phyloP scores from a whole-genome alignment of 2,329 filamentous ascomycete genomes.

The Calonectria hawksworthii region DNA sequence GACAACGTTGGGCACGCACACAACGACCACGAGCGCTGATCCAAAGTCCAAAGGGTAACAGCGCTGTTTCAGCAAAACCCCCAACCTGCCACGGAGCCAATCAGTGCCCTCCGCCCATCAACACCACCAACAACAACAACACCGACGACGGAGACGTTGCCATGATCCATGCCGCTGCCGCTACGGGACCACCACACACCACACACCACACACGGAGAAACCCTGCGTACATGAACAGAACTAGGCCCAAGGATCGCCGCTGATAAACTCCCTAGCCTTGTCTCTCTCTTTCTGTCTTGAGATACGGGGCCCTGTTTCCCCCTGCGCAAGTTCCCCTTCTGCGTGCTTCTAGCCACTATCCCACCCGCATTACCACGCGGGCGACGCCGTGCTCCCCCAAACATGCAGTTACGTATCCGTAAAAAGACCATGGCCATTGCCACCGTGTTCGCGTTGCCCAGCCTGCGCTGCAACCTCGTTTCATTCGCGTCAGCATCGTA shows the following conservation, averaged over 20 bases:
- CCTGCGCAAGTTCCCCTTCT: conserved; percentile 23
- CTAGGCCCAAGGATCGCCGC: background rate
- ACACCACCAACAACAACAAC: conserved; percentile 3
- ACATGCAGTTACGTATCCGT: background rate
- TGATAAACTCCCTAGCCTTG: background rate
- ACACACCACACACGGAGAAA: background rate
- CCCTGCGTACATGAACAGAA: background rate
- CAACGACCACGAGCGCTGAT: conserved; percentile 1
- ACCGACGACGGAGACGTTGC: background rate
- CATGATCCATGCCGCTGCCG: conserved; percentile 7
- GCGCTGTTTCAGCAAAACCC: conserved; percentile 8
- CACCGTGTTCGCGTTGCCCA: conserved; percentile 9
- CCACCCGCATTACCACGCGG: conserved; percentile 7
- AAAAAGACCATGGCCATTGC: background rate
- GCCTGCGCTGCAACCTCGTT: conserved; percentile 12
- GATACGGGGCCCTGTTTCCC: background rate
- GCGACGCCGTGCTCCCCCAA: background rate
- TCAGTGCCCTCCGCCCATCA: background rate
- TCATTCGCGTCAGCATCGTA: conserved; percentile 2
- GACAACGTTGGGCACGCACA: background rate
- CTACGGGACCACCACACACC: background rate
- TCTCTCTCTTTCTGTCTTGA: background rate
- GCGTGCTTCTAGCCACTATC: conserved; percentile 1
- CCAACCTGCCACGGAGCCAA: background rate
- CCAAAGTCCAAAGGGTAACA: conserved; percentile 2